Evolutionary conservation across 176 grass and related monocot genomes (phyloP), one percentile per base, ranked within the genome.

Genomic region (Zoysia pacifica): DNA sequence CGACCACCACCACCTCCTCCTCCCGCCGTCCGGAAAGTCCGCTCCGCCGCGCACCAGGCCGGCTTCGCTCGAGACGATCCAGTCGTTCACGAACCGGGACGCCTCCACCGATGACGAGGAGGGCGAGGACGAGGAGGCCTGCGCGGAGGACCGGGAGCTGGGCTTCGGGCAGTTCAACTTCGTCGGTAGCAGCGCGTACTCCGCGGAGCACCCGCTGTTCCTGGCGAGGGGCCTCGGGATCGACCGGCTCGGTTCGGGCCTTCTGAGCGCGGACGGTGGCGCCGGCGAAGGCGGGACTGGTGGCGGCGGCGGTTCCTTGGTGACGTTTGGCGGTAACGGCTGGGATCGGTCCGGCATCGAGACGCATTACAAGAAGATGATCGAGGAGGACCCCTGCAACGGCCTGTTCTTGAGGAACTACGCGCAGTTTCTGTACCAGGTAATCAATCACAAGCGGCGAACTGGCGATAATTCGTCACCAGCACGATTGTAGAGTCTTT

Each of bases 201-300:
- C 73, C 5, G 50, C 67, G 60, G 86, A 81, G 79, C 89, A 88
- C 20, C 95, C 92, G 16, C 78, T 97, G 73, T 94, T 93, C 76
- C 90, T 94, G 0, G 92, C 92, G 4, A 90, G 92, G 68, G 95
- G 90, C n/a, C 90, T 95, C 16, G 92, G 96, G 58, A 95, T 98
- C 77, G 96, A 98, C 54, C 85, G 85, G 9, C 55, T 98, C 20
- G 92, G 91, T 9, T 93, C 88, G 10, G 91, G 91, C 18, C 65
- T 91, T 12, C 74, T 88, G 0, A 65, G 45, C 86, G 13, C 48
- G 5, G 81, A 44, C 61, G 59, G 40, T 28, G 28, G 28, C 28
- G 28, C 28, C 2, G 73, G 73, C 14, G 49, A 14, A 5, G 48
- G 65, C 3, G 87, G 77, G 28, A 28, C 28, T 35, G 81, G 79